phyloP scores from a whole-genome alignment of 2,329 filamentous ascomycete species.

The Bipolaris oryzae region DNA sequence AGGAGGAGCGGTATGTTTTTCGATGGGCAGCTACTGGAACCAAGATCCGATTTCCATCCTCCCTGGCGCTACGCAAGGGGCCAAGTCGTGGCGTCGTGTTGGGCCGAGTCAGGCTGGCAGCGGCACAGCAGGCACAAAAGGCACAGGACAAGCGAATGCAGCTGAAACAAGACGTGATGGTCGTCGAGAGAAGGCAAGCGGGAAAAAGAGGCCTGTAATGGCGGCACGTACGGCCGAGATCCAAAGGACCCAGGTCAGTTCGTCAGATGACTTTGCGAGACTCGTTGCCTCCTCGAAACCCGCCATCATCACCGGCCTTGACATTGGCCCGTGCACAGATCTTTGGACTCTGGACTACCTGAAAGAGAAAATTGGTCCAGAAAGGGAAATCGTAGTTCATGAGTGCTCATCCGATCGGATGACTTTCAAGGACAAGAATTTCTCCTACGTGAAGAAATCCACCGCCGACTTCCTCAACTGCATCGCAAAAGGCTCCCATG shows the following conservation, averaged over 20 bases:
- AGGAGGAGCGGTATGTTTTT: conserved; percentile 87
- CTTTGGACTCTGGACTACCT: conserved; percentile 75
- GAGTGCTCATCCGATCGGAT: conserved; percentile 69
- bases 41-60: conserved; percentile 32
- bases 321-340: conserved; percentile 70
- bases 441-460: conserved; percentile 71
- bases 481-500: conserved; percentile 61
- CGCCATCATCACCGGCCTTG: conserved; percentile 67
- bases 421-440: conserved; percentile 85
- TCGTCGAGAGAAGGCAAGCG: conserved; percentile 9
- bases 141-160: conserved; percentile 14
- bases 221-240: conserved; percentile 47
- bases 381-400: conserved; percentile 72
- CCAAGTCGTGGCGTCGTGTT: conserved; percentile 26
- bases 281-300: conserved; percentile 66
- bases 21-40: conserved; percentile 88
- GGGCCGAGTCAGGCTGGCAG: conserved; percentile 14
- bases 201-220: conserved; percentile 13
- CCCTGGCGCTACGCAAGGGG: conserved; percentile 17
- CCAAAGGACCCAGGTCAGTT: conserved; percentile 59
- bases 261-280: conserved; percentile 63
- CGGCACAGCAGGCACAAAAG: conserved; percentile 16
- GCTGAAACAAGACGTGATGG: conserved; percentile 18
- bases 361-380: conserved; percentile 52
- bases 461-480: conserved; percentile 71